Conservation (phyloP, 2,329 filamentous ascomycete genomes). For the Nannizzia gypsea region DNA sequence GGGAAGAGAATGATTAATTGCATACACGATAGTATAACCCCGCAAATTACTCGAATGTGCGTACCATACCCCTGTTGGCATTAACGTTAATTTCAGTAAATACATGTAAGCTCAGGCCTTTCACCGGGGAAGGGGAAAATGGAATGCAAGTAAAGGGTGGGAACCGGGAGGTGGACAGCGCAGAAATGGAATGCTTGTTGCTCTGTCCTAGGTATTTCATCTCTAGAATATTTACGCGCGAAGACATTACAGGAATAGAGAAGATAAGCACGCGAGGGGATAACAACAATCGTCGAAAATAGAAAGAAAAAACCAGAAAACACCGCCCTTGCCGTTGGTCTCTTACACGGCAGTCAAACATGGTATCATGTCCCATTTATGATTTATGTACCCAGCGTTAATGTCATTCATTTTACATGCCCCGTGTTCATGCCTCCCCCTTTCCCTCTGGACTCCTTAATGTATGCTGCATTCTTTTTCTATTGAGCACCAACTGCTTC, state of each 20-base stretch:
- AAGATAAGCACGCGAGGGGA: neutral
- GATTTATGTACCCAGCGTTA: neutral
- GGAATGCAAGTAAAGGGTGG: neutral
- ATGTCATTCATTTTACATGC: constrained; percentile 1
- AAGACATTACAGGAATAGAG: neutral
- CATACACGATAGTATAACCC: neutral
- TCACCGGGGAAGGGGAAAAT: too few species aligned
- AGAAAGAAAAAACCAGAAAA: neutral
- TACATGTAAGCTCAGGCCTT: neutral
- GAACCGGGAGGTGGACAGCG: neutral
- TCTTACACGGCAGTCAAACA: neutral
- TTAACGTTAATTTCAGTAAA: too few species aligned
- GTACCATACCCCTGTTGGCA: neutral
- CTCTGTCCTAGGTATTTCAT: neutral
- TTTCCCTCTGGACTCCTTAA: neutral
- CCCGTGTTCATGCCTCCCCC: neutral
- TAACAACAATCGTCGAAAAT: neutral
- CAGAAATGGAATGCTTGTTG: neutral
- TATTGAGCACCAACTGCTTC: constrained; percentile 15
- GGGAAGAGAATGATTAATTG: constrained; percentile 18
- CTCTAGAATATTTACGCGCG: neutral
- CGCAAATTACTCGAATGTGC: neutral
- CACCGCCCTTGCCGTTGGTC: neutral
- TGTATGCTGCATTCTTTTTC: neutral
- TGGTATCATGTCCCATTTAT: constrained; percentile 2